These are phyloP conservation scores for Ogataea pilisensis DNA, from an alignment of 805 yeast genomes.

Conservation along the genomic window DNA sequence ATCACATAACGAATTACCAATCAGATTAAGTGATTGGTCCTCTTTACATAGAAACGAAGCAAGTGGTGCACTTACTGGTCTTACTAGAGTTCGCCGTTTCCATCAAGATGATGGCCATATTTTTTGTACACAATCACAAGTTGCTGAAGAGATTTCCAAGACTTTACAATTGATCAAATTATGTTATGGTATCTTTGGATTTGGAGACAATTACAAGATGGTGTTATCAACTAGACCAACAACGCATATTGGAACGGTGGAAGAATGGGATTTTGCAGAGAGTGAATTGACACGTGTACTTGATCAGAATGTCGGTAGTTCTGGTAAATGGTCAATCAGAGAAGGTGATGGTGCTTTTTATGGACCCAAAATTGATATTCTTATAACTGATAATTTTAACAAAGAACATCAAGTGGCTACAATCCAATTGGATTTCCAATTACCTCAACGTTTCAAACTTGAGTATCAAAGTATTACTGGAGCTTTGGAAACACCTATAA, in stretches of 20 bases:
- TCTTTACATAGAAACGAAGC: slow-evolving; percentile 93
- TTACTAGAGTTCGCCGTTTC: slow-evolving; percentile 89
- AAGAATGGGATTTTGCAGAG: slow-evolving; percentile 86
- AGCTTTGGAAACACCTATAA: slow-evolving; percentile 67
- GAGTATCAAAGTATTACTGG: slow-evolving; percentile 56
- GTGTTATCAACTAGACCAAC: slow-evolving; percentile 86
- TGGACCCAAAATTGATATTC: slow-evolving; percentile 93
- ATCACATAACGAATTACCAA: slow-evolving; percentile 82
- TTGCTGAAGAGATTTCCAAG: slow-evolving; percentile 64
- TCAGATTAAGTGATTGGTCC: slow-evolving; percentile 83
- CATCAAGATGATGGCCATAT: slow-evolving; percentile 99
- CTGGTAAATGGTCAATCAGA: slow-evolving; percentile 58
- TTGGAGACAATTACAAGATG: slow-evolving; percentile 48
- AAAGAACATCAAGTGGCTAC: slow-evolving; percentile 94
- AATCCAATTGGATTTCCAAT: slow-evolving; percentile 89
- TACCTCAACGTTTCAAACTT: slow-evolving; percentile 80
- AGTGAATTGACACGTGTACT: slow-evolving; percentile 55
- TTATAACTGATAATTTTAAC: slow-evolving; percentile 72
- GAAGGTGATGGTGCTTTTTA: slow-evolving; percentile 97
- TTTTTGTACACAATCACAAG: slow-evolving; percentile 78
- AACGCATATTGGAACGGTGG: slow-evolving; percentile 68
- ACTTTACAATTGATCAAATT: slow-evolving; percentile 71
- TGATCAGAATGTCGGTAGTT: slow-evolving; percentile 44
- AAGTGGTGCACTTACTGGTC: slow-evolving; percentile 88
- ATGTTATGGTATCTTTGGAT: slow-evolving; percentile 67